Evolutionary conservation across 257 asterid species (phyloP), one percentile per base, ranked within the genome.

Genomic region (Petunia secreta): DNA sequence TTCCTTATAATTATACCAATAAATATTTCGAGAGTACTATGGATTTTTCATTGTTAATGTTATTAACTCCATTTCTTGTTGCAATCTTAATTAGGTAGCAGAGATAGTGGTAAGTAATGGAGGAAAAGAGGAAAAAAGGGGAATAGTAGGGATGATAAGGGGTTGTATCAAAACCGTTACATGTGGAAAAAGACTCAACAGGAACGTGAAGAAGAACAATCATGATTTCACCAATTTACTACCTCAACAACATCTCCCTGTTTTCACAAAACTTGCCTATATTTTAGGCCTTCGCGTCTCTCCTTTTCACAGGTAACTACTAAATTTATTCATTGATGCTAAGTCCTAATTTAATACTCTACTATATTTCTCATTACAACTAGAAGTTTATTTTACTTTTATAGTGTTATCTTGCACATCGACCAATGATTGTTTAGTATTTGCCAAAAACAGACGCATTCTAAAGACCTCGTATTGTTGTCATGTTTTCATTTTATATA

Each of bases 241-340:
- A 40, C 75, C 39, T 14, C 74, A 65, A 36, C 68, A 76, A 8
- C 83, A 85, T 1, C 84, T 84, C 37, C 99, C 95, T 14, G 58
- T 92, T 38, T 91, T 65, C 88, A 88, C 97, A 34, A 96, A 92
- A 83, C 82, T 91, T 44, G 97, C 98, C 59, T 96, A 96, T 62
- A 84, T 96, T 53, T 84, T 91, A 73, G 99, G 99, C 92, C 97
- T 96, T 16, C 97, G 99, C 2, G 98, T 96, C 36, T 89, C 97
- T 37, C 90, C 99, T 39, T 82, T 91, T 75, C 97, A 91, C 81
- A 73, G 99, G 99, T 95, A 87, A 48, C 37, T 37, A 53, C 36
- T 39, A 37, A 25, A 44, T 37, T 3, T 73, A 8, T 38, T 38
- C n/a, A 3, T 80, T 60, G 5, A 5, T 40, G 8, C 1, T 38